Percentiles rank a stretch among this genome's conserved stretches.
Evolutionary conservation across 805 yeast species (phyloP).

Genomic region (Groenewaldozyma salmanticensis): DNA sequence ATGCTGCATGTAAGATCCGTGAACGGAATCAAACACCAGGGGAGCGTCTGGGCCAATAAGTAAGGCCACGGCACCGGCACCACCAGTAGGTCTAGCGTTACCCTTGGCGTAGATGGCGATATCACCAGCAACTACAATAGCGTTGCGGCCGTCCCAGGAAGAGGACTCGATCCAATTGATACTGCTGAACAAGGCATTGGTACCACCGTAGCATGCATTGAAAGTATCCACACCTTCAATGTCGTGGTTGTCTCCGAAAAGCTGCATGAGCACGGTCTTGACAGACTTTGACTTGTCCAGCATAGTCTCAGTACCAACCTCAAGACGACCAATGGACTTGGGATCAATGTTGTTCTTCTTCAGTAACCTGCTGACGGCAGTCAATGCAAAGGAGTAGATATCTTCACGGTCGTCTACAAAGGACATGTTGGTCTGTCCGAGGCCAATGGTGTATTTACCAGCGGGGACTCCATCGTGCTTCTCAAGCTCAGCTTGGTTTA

Average conservation of each 20-base stretch:
- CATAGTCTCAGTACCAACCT: slow-evolving; percentile 96
- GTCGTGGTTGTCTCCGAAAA: slow-evolving; percentile 80
- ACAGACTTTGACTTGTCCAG: slow-evolving; percentile 95
- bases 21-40: slow-evolving; percentile 75
- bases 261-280: slow-evolving; percentile 90
- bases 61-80: slow-evolving; percentile 94
- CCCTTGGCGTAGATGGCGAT: slow-evolving; percentile 96
- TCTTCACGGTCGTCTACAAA: slow-evolving; percentile 97
- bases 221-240: slow-evolving; percentile 93
- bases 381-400: slow-evolving; percentile 85
- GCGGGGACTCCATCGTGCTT: slow-evolving; percentile 72
- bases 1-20: slow-evolving; percentile 93
- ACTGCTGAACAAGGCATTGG: slow-evolving; percentile 87
- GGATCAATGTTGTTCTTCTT: slow-evolving; percentile 78
- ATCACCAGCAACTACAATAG: slow-evolving; percentile 94
- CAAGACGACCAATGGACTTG: slow-evolving; percentile 78
- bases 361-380: slow-evolving; percentile 71
- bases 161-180: slow-evolving; percentile 94
- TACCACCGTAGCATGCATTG: slow-evolving; percentile 98
- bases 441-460: slow-evolving; percentile 96
- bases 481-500: slow-evolving; percentile 84
- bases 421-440: slow-evolving; percentile 97
- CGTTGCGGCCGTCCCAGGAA: slow-evolving; percentile 97
- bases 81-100: slow-evolving; percentile 99
- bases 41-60: slow-evolving; percentile 98